These are phyloP conservation scores for Asclepias syriaca DNA, from an alignment of 257 asterid species.

Conservation along the genomic window DNA sequence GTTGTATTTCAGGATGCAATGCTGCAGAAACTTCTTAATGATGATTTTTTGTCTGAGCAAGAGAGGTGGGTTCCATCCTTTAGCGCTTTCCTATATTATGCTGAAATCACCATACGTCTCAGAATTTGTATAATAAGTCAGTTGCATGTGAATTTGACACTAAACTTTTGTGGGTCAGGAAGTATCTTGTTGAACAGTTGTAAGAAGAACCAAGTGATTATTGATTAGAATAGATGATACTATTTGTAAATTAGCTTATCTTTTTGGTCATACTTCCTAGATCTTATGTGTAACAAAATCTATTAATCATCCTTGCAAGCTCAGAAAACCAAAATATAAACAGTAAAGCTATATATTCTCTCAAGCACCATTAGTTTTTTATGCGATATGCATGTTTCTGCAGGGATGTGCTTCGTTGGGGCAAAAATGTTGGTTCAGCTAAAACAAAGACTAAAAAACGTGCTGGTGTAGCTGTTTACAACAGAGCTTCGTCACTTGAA, in stretches of 20 bases:
- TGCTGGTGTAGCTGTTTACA: constrained; percentile 95
- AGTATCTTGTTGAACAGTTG: neutral
- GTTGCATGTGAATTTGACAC: neutral
- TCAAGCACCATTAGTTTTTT: neutral
- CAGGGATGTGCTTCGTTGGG: constrained; percentile 97
- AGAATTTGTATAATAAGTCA: neutral
- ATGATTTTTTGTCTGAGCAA: constrained; percentile 61
- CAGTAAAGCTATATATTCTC: neutral
- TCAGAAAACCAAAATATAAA: neutral
- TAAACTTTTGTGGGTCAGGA: neutral
- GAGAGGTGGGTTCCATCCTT: constrained; percentile 63
- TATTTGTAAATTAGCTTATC: neutral
- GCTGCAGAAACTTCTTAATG: constrained; percentile 75
- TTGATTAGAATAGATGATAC: neutral
- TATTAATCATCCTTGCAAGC: neutral
- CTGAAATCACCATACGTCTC: neutral
- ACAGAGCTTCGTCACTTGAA: constrained; percentile 92
- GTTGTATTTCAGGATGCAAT: constrained; percentile 64
- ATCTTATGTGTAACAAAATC: neutral
- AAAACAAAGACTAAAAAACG: constrained; percentile 86
- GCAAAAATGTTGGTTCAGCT: constrained; percentile 81
- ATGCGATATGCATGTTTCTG: constrained; percentile 16
- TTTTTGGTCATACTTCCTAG: neutral
- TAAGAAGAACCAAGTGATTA: neutral
- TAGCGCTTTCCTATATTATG: neutral